A percentile compares a stretch with the other conserved stretches of the same genome.
These are phyloP conservation scores for Diplodia seriata DNA, from an alignment of 2,329 filamentous ascomycete species.

Conservation along the genomic window DNA sequence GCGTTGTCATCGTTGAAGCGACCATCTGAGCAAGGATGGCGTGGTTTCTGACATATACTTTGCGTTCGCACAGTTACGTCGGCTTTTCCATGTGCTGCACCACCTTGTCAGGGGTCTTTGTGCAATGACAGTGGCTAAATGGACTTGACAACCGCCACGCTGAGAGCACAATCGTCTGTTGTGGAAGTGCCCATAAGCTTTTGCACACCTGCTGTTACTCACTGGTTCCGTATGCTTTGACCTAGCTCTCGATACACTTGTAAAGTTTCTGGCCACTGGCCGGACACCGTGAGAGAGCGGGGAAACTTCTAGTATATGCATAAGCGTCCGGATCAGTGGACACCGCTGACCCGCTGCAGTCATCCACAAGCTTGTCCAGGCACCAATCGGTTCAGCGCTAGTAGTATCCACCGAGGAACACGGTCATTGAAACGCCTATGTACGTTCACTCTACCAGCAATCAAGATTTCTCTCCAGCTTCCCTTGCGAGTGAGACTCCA, in stretches of 20 bases:
- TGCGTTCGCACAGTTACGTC: not conserved
- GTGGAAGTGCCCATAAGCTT: not conserved
- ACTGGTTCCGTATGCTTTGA: not conserved
- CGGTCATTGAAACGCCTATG: not conserved
- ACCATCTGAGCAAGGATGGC: not conserved
- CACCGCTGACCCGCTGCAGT: slow-evolving; percentile 1
- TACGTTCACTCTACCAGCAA: not conserved
- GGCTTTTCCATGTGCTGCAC: not conserved
- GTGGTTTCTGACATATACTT: not conserved
- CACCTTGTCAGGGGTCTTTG: not conserved
- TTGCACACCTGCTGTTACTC: not conserved
- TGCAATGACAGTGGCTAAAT: not conserved
- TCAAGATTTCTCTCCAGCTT: not conserved
- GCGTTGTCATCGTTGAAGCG: not conserved
- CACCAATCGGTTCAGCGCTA: not conserved
- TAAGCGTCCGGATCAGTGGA: slow-evolving; percentile 2
- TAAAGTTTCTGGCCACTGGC: not conserved
- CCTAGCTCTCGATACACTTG: not conserved
- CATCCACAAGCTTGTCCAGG: not conserved
- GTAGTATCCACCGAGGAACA: not conserved
- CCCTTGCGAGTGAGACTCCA: not conserved
- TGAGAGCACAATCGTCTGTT: not conserved
- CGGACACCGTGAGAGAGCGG: not conserved
- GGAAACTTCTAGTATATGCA: not conserved
- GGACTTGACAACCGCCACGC: not conserved